A percentile compares a stretch with the other conserved stretches of the same genome.
These are phyloP conservation scores for Trypanosoma theileri DNA, from an alignment of 208 protist genomes.

Conservation along the genomic window DNA sequence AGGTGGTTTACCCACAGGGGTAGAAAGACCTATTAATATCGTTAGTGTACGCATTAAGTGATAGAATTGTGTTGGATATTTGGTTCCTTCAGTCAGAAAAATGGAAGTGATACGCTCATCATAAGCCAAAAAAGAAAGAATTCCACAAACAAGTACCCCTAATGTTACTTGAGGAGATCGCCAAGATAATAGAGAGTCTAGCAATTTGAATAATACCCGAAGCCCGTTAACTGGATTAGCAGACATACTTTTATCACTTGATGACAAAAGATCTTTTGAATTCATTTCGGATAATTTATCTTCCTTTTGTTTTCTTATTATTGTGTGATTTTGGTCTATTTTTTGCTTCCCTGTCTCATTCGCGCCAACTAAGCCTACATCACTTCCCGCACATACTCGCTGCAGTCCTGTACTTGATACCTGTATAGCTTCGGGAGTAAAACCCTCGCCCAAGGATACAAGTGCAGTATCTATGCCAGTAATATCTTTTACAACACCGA, in stretches of 20 bases:
- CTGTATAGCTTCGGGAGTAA: background rate
- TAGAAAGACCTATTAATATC: conserved; percentile 1
- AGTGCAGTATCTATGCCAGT: background rate
- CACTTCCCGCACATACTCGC: conserved; percentile 16
- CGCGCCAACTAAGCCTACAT: conserved; percentile 9
- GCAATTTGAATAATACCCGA: background rate
- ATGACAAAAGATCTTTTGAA: background rate
- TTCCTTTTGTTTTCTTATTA: too few species aligned
- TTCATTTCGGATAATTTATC: too few species aligned
- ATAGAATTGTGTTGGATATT: background rate
- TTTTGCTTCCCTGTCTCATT: background rate
- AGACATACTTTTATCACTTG: background rate
- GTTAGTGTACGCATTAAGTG: background rate
- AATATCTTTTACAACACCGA: conserved; percentile 34
- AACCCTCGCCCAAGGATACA: background rate
- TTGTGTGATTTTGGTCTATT: background rate
- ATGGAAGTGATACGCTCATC: background rate
- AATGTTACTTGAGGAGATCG: background rate
- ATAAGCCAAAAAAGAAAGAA: conserved; percentile 5
- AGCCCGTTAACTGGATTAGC: background rate
- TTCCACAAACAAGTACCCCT: conserved; percentile 2
- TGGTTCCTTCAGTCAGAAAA: background rate
- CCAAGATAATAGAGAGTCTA: conserved; percentile 1
- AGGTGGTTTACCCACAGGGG: background rate
- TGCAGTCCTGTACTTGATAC: conserved; percentile 26